phyloP scores from a whole-genome alignment of 2,329 filamentous ascomycete species.

The Trichoderma sp. region DNA sequence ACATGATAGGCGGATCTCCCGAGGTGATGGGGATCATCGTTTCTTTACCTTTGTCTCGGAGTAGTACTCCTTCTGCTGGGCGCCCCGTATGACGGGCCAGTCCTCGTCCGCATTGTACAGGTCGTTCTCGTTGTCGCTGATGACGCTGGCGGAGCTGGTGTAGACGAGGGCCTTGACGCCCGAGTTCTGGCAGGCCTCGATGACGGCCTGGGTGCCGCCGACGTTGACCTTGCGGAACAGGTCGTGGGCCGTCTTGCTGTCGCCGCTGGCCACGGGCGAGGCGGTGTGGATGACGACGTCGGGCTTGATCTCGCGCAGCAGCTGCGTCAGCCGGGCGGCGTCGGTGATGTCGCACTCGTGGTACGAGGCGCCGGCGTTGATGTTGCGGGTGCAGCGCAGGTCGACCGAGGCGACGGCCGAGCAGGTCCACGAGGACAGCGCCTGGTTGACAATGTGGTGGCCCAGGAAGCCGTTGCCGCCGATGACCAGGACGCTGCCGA shows the following conservation, averaged over 20 bases:
- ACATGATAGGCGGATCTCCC: too few species aligned
- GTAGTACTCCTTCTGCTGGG: conserved; percentile 77
- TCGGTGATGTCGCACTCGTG: conserved; percentile 79
- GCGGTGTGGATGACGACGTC: conserved; percentile 92
- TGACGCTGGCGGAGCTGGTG: conserved; percentile 84
- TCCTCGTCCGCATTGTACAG: conserved; percentile 83
- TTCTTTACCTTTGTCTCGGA: conserved; percentile 77
- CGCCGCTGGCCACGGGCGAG: conserved; percentile 63
- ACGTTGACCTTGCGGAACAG: conserved; percentile 84
- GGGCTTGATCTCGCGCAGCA: conserved; percentile 69
- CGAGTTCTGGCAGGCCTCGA: conserved; percentile 70
- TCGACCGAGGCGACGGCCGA: conserved; percentile 70
- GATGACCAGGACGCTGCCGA: conserved; percentile 75
- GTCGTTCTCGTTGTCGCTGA: conserved; percentile 79
- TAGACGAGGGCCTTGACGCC: conserved; percentile 84
- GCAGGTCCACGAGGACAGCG: conserved; percentile 57
- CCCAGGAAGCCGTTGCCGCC: conserved; percentile 85
- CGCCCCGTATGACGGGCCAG: conserved; percentile 74
- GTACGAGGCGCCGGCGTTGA: conserved; percentile 62
- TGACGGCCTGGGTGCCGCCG: conserved; percentile 76
- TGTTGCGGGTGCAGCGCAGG: conserved; percentile 70
- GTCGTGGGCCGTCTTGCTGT: conserved; percentile 56
- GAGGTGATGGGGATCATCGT: neutral
- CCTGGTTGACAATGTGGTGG: conserved; percentile 76
- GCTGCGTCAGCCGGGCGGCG: conserved; percentile 57